Conservation (phyloP, 2,329 filamentous ascomycete species). For the Delphinella strobiligena region DNA sequence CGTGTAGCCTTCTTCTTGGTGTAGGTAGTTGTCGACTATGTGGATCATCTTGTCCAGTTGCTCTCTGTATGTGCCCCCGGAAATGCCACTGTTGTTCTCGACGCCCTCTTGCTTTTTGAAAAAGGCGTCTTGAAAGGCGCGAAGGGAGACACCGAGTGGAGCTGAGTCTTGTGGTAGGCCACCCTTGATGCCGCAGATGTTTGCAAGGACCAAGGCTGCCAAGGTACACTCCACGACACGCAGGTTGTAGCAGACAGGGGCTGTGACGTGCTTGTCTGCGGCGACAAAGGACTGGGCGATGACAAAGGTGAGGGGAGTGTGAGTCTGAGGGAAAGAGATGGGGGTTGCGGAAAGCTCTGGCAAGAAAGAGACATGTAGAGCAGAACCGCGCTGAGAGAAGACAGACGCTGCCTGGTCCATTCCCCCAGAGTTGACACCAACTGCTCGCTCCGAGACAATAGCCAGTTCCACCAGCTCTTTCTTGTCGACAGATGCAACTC, state of each 20-base stretch:
- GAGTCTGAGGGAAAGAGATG: conserved; percentile 68
- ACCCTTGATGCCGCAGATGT: conserved; percentile 43
- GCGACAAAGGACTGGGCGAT: conserved; percentile 91
- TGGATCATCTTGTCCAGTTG: conserved; percentile 65
- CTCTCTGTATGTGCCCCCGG: conserved; percentile 27
- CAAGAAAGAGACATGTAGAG: conserved; percentile 81
- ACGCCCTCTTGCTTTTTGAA: conserved; percentile 45
- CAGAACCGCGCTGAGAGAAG: conserved; percentile 74
- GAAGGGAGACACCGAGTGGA: conserved; percentile 71
- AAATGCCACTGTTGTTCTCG: conserved; percentile 35
- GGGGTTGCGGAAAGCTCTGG: conserved; percentile 65
- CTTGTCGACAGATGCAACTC: conserved; percentile 69
- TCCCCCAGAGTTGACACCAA: conserved; percentile 92
- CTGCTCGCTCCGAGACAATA: conserved; percentile 84
- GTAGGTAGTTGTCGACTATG: conserved; percentile 58
- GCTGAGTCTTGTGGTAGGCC: conserved; percentile 64
- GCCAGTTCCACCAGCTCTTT: conserved; percentile 84
- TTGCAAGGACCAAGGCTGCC: conserved; percentile 58
- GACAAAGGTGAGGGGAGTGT: conserved; percentile 77
- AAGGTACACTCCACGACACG: conserved; percentile 92
- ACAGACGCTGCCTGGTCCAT: conserved; percentile 98
- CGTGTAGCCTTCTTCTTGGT: conserved; percentile 74
- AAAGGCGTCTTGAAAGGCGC: conserved; percentile 76
- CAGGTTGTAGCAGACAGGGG: conserved; percentile 89
- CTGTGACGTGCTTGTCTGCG: conserved; percentile 89